Conservation (phyloP, 225 moss, liverwort and hornwort species). For the Anthoceros angustus region DNA sequence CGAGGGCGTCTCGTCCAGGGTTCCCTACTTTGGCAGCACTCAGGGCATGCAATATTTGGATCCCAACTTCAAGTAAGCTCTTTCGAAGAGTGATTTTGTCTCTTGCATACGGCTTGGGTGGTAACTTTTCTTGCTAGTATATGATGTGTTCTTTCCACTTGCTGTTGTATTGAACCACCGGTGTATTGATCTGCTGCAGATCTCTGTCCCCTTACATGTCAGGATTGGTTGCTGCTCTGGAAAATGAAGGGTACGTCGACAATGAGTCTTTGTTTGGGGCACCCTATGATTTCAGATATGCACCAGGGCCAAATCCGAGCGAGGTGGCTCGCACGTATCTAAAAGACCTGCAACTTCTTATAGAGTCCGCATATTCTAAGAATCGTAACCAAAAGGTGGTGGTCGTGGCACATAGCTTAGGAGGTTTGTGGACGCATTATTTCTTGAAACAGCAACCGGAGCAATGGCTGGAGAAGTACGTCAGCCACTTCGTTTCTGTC, state of each 20-base stretch:
- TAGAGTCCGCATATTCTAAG: constrained; percentile 38
- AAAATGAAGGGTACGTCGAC: constrained; percentile 40
- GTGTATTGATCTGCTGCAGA: constrained; percentile 16
- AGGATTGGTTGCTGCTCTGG: constrained; percentile 42
- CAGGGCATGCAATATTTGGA: constrained; percentile 73
- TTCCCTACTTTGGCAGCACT: constrained; percentile 67
- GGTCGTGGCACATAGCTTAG: constrained; percentile 64
- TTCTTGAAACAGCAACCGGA: constrained; percentile 60
- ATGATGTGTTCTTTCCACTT: background rate
- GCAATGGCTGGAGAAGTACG: constrained; percentile 39
- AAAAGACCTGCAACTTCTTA: constrained; percentile 45
- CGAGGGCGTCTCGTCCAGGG: constrained; percentile 70
- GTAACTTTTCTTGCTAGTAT: background rate
- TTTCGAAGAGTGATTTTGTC: background rate
- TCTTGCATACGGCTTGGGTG: background rate
- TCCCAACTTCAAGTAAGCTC: constrained; percentile 55
- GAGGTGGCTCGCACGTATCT: constrained; percentile 42
- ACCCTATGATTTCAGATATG: constrained; percentile 85
- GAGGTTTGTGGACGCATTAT: constrained; percentile 65
- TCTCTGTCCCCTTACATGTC: constrained; percentile 54
- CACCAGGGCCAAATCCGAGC: constrained; percentile 74
- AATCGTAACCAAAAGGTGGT: constrained; percentile 50
- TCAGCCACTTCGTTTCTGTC: constrained; percentile 59
- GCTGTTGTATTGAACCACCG: background rate
- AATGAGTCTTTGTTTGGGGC: constrained; percentile 66